Base-by-base conservation (phyloP, 2,329 filamentous ascomycete genomes). In the Cladosporium sp. region DNA sequence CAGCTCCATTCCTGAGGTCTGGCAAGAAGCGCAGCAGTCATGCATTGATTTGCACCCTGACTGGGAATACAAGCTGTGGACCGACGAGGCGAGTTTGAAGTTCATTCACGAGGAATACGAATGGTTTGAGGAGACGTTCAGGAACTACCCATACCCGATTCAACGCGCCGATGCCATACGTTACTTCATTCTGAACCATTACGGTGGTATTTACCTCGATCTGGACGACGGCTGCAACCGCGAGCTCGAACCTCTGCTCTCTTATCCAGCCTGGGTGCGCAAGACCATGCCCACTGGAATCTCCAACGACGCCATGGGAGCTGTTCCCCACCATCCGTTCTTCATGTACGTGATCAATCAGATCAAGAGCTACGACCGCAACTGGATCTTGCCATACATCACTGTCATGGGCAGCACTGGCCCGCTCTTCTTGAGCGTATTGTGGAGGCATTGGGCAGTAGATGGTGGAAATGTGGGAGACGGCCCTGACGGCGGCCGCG, bases 61-160 rank as follows among this genome's bases (percentile, higher is more conserved):
- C 1, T 91, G 87, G 70, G 86, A 91, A 68, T 90, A 90, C 75
- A 90, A 90, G 86, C 80, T 92, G 19, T 94, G 89, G 89, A 91
- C 88, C 7, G 85, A 91, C 65, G 82, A 81, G 42, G 81, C 81
- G 63, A 83, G 87, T 22, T 80, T 85, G 64, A 81, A 86, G 2
- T 91, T 93, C 66, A 90, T 93, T 64, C 80, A 81, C 35, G 76
- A 78, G 32, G 83, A 92, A 65, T 93, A 91, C 66, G 83, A 88
- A 1, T 91, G 88, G 86, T 92, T 72, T 58, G 61, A 69, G 60
- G 78, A 84, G 53, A 90, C 86, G 0, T 94, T 89, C 68, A 85
- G 90, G 67, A 80, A 80, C 66, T 93, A 92, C 74, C 80, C 78
- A 32, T 89, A 87, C 71, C 84, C 86, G 12, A 91, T 93, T 62